A percentile compares a stretch with the other conserved stretches of the same genome.
Evolutionary conservation across 1,284 basidiomycete genomes (phyloP).

Genomic region (Rhodotorula sp.): DNA sequence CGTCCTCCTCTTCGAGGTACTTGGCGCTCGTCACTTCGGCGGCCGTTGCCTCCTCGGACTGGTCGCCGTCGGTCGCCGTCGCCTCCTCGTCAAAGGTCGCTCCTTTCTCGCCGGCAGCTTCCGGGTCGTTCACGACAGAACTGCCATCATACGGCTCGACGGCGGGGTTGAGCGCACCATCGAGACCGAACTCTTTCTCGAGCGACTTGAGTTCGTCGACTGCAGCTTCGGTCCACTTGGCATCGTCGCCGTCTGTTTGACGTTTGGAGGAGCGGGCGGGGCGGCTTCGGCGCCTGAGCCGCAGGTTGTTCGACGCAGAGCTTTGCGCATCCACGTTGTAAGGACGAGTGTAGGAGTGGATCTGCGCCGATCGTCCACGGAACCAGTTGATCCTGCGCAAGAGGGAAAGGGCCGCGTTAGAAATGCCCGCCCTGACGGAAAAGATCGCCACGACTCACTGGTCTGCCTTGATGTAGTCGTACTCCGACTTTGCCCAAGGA

Average conservation of each 20-base stretch:
- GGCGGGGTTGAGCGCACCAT: background rate
- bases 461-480: conserved; percentile 35
- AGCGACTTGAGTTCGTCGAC: conserved; percentile 16
- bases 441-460: conserved; percentile 16
- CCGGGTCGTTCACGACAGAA: conserved; percentile 6
- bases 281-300: background rate
- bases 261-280: background rate
- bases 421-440: background rate
- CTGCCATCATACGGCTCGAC: conserved; percentile 24
- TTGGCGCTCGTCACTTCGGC: background rate
- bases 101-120: background rate
- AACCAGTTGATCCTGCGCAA: conserved; percentile 39
- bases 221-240: background rate
- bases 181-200: background rate
- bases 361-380: conserved; percentile 32
- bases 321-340: conserved; percentile 11
- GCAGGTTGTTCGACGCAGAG: background rate
- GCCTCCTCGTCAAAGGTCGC: background rate
- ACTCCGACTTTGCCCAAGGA: conserved; percentile 22
- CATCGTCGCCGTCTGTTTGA: background rate
- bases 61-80: background rate
- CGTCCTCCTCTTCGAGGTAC: conserved; percentile 14
- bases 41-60: background rate
- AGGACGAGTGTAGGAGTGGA: conserved; percentile 28
- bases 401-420: background rate